Evolutionary conservation across 192 early-diverging fungal genomes (phyloP), one percentile per base, ranked within the genome.

Genomic region (Obelidium mucronatum): DNA sequence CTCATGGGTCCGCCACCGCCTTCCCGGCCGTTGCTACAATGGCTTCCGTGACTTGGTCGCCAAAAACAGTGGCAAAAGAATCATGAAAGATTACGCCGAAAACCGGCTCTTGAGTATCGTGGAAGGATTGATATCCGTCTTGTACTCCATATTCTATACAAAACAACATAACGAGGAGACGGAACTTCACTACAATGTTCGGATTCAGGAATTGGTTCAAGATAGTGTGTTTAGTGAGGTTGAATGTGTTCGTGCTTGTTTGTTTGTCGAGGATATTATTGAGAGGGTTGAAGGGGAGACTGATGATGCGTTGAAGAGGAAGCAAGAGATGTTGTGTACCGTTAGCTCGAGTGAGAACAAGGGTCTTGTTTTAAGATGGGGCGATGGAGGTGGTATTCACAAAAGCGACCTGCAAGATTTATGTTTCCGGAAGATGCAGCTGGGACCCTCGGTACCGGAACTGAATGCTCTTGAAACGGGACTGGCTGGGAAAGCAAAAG

Each of bases 1-100:
- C 26, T 59, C 56, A 11, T 59, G 56, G 56, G 56, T 59, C 56
- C 56, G 56, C 56, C 31, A 31, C 56, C 56, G 56, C 31, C 56
- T 59, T 31, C 56, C 56, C 24, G 56, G 56, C 24, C 56, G 56
- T 31, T n/a, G n/a, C 26, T 59, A 59, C 56, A 59, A 24, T 59
- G 56, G 56, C 56, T 59, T 22, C 56, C 56, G 56, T 59, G 56
- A 59, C 56, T 24, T 59, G 13, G 31, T 59, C 24, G 6, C n/a
- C 1, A 59, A n/a, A 24, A 59, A 30, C 13, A 59, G 24, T 24
- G 31, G 31, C 8, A 59, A 59, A 24, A n/a, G 6, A 6, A 31
- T 59, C 31, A 59, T 59, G 56, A 59, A 59, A 59, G 56, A 59
- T 11, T 30, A n/a, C 24, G 8, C 56, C 13, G 56, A 59, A 59